Conservation (phyloP, 768 basidiomycete genomes). For the Tephrocybe sp. region DNA sequence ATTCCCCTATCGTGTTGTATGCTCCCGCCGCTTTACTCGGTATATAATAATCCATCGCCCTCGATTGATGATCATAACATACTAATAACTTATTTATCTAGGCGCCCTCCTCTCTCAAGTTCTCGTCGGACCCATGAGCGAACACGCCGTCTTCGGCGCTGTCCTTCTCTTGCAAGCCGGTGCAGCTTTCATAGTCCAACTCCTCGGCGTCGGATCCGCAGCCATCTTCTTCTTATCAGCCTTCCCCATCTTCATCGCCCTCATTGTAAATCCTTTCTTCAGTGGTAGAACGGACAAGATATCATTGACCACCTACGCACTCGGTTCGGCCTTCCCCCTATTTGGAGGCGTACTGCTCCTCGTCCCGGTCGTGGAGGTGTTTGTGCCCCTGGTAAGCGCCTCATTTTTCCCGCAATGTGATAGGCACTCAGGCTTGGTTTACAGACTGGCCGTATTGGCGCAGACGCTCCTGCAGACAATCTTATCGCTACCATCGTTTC, state of each 20-base stretch:
- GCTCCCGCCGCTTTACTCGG: no score
- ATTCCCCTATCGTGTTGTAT: no score
- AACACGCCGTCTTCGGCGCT: slow-evolving; percentile 60
- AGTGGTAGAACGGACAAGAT: slow-evolving; percentile 32
- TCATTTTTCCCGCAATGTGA: no score
- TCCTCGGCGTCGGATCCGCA: slow-evolving; percentile 70
- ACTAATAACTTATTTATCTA: slow-evolving; percentile 30
- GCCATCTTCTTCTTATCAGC: slow-evolving; percentile 68
- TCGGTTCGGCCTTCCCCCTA: slow-evolving; percentile 57
- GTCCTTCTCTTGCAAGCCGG: slow-evolving; percentile 58
- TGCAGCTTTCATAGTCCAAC: slow-evolving; percentile 58
- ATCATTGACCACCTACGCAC: slow-evolving; percentile 59
- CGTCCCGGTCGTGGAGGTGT: slow-evolving; percentile 72
- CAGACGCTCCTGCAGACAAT: slow-evolving; percentile 81
- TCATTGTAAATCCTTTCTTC: slow-evolving; percentile 49
- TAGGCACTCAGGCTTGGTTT: no score
- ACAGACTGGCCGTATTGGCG: slow-evolving; percentile 83
- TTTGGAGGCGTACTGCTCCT: slow-evolving; percentile 56
- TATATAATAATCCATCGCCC: slow-evolving; percentile 3
- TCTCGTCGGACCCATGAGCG: slow-evolving; percentile 48
- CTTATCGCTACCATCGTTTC: slow-evolving; percentile 81
- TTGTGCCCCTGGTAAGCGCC: slow-evolving; percentile 74
- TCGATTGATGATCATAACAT: background rate
- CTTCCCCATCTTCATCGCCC: slow-evolving; percentile 51
- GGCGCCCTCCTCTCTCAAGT: slow-evolving; percentile 66